Percentiles rank a stretch among this genome's conserved stretches.
Conservation (phyloP, 176 grass and related monocot genomes). For the Dactylis glomerata region DNA sequence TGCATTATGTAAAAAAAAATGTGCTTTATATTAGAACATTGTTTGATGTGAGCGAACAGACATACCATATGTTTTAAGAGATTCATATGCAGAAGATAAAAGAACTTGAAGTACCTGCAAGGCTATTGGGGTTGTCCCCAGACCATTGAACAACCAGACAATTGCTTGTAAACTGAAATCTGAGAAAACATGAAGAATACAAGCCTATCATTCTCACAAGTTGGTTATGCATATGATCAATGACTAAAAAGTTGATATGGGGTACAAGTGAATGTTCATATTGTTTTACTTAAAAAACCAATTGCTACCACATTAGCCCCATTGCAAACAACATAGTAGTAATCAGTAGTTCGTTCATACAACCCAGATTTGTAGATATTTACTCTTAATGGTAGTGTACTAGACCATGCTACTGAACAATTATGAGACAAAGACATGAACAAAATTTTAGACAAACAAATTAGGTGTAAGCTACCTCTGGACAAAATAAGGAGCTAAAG, state of each 20-base stretch:
- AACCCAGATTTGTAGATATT: neutral
- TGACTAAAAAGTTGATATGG: neutral
- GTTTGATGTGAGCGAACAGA: neutral
- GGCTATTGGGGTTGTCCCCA: constrained; percentile 92
- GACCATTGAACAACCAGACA: constrained; percentile 88
- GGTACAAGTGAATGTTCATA: neutral
- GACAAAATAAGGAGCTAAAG: constrained; percentile 76
- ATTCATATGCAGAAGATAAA: neutral
- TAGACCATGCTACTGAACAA: neutral
- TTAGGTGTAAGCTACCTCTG: constrained; percentile 37
- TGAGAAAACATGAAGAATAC: constrained; percentile 26
- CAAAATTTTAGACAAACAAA: neutral
- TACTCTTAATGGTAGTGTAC: neutral
- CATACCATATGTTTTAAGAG: neutral
- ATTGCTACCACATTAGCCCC: neutral
- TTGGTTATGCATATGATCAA: neutral
- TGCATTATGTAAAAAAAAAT: too few species aligned
- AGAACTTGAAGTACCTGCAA: constrained; percentile 54
- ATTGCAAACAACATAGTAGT: neutral
- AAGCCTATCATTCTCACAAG: neutral
- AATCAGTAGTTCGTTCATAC: neutral
- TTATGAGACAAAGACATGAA: neutral
- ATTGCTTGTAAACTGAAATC: constrained; percentile 62
- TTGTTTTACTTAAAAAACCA: neutral
- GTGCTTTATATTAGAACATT: neutral